A percentile compares a stretch with the other conserved stretches of the same genome.
phyloP scores from a whole-genome alignment of 2,329 filamentous ascomycete species.

The Thelonectria rubi region DNA sequence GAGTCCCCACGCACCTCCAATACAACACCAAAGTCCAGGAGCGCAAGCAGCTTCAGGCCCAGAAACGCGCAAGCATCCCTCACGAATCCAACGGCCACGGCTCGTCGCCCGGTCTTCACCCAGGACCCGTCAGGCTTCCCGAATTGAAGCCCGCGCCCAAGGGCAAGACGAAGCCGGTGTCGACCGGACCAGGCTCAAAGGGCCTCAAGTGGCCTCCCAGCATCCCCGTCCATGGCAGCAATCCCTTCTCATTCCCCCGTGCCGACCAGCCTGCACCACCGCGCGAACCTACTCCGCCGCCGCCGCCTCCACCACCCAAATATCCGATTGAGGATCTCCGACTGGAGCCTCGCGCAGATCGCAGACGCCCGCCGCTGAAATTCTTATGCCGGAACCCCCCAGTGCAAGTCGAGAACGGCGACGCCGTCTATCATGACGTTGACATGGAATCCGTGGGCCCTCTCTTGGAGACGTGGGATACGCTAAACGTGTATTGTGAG shows the following conservation, averaged over 20 bases:
- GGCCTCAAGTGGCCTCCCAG: constrained; percentile 53
- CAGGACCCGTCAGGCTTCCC: constrained; percentile 68
- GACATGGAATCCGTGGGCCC: constrained; percentile 86
- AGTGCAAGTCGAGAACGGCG: constrained; percentile 54
- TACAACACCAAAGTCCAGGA: constrained; percentile 83
- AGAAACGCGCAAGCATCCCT: constrained; percentile 65
- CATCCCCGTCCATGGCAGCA: constrained; percentile 50
- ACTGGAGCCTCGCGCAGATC: constrained; percentile 72
- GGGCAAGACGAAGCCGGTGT: constrained; percentile 66
- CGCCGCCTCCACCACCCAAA: constrained; percentile 80
- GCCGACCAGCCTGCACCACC: constrained; percentile 51
- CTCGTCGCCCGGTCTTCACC: constrained; percentile 44
- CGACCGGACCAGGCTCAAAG: constrained; percentile 49
- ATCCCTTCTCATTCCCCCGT: constrained; percentile 57
- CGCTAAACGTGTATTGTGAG: constrained; percentile 96
- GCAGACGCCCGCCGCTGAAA: constrained; percentile 77
- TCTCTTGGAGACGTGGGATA: constrained; percentile 93
- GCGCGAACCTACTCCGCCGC: constrained; percentile 58
- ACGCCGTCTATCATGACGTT: constrained; percentile 59
- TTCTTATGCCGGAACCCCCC: constrained; percentile 77
- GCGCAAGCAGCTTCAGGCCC: constrained; percentile 75
- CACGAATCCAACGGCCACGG: constrained; percentile 55
- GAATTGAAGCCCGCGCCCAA: constrained; percentile 80
- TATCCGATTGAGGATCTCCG: constrained; percentile 97
- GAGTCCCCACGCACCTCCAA: constrained; percentile 82